Evolutionary conservation across 257 asterid genomes (phyloP).

Genomic region (Nicotiana tabacum): DNA sequence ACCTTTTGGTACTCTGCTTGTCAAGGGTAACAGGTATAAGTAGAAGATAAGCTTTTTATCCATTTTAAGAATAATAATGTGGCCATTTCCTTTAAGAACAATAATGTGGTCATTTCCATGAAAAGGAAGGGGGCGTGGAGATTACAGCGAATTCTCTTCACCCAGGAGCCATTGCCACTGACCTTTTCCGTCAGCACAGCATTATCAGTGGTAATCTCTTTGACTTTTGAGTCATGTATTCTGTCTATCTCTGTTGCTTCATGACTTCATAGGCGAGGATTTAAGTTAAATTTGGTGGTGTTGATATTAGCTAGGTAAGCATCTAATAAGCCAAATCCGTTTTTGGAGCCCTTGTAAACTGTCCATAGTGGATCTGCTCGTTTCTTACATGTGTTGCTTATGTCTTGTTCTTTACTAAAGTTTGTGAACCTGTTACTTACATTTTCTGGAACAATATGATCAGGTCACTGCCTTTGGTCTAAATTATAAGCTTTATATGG

Average conservation of each 20-base stretch:
- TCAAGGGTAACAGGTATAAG: neutral
- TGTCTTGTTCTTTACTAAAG: neutral
- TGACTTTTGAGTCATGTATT: neutral
- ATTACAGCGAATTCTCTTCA: constrained; percentile 78
- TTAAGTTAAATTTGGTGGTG: neutral
- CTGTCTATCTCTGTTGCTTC: neutral
- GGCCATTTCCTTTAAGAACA: neutral
- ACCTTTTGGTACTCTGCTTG: neutral
- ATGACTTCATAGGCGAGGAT: neutral
- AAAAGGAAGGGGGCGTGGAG: constrained; percentile 64
- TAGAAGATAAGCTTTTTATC: neutral
- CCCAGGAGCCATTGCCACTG: constrained; percentile 71
- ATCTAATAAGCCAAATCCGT: neutral
- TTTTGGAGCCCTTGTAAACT: neutral
- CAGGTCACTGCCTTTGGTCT: neutral
- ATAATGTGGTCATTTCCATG: neutral
- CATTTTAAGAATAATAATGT: neutral
- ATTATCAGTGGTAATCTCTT: constrained; percentile 40
- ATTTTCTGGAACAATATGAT: neutral
- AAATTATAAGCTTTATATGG: neutral
- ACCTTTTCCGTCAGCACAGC: constrained; percentile 62
- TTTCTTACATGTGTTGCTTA: neutral
- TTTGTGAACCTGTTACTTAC: neutral
- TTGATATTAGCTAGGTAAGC: neutral
- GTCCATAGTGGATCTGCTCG: neutral